Evolutionary conservation across 2,329 filamentous ascomycete species (phyloP), one percentile per base, ranked within the genome.

Genomic region (Pseudogymnoascus sp.): DNA sequence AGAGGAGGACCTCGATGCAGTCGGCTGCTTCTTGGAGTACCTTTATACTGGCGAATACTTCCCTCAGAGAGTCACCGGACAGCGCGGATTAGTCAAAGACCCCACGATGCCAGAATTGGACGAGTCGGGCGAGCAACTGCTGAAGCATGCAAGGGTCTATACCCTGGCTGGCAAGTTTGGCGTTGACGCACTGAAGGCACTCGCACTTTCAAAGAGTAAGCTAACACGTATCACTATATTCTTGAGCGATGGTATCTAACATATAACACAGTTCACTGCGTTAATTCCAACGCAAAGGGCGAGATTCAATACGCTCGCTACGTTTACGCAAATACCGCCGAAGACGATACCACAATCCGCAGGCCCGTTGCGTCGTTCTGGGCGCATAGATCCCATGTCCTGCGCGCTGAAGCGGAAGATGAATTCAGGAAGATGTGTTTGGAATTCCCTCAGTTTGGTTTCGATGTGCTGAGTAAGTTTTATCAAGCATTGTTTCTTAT

Each of bases 221-320:
- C 16, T 12, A 35, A 5, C 9, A 18, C 28, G 12, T 55, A 21
- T 12, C 28, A 14, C 9, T 31, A 28, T 31, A 21, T 55, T 12
- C 49, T 55, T 55, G 5, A 3, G 8, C 28, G 4, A 33, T 35
- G n/a, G 7, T 21, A 6, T 33, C 16, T 55, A 5, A 55, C 49
- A 55, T 35, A 21, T 55, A 55, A 55, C 45, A 14, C n/a, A 55
- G 58, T 97, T 70, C 91, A 96, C 79, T 90, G 90, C 74, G 89
- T 96, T 70, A 88, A 92, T 72, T 91, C 88, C 49, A 96, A 90
- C 0, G 91, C 91, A 37, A 88, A 88, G 77, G 93, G 91, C 74
- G 93, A 97, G 80, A 93, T 97, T 71, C 86, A 88, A 25, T 97
- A 96, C 75, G 93, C 93, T 7, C 86, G 91, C 73, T 97, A 92